These are phyloP conservation scores for Leucosporidium creatinivorum DNA, from an alignment of 768 basidiomycete genomes.

Conservation along the genomic window DNA sequence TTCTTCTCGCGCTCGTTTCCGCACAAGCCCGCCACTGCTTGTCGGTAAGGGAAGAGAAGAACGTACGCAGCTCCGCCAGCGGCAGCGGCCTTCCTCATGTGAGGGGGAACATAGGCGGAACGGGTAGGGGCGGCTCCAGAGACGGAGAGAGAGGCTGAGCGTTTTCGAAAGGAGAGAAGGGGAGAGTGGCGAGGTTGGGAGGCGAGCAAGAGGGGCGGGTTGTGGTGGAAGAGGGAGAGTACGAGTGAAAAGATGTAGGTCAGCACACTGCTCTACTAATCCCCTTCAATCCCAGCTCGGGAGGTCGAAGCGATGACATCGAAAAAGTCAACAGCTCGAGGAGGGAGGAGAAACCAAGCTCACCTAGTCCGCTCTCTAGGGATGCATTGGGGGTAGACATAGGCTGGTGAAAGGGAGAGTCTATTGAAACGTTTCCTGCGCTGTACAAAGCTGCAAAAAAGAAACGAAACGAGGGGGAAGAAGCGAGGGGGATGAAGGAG, in stretches of 20 bases:
- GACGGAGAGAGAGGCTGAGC: conserved; percentile 8
- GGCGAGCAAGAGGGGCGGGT: not conserved
- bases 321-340: not conserved
- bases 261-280: not conserved
- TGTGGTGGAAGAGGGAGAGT: not conserved
- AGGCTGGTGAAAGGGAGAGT: not conserved
- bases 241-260: not conserved
- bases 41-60: too few species aligned
- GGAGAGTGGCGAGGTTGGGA: not conserved
- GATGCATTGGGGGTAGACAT: not conserved
- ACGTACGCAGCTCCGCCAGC: conserved; percentile 1
- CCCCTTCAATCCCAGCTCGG: not conserved
- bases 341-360: not conserved
- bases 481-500: not conserved
- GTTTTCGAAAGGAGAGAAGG: not conserved
- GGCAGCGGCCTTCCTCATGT: conserved; percentile 27
- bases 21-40: too few species aligned
- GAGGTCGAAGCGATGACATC: not conserved
- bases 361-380: not conserved
- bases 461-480: not conserved
- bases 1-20: too few species aligned
- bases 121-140: conserved; percentile 5
- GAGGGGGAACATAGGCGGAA: conserved; percentile 32
- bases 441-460: not conserved
- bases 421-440: not conserved